Conservation (phyloP, 768 basidiomycete species). For the Trametes coccinea region DNA sequence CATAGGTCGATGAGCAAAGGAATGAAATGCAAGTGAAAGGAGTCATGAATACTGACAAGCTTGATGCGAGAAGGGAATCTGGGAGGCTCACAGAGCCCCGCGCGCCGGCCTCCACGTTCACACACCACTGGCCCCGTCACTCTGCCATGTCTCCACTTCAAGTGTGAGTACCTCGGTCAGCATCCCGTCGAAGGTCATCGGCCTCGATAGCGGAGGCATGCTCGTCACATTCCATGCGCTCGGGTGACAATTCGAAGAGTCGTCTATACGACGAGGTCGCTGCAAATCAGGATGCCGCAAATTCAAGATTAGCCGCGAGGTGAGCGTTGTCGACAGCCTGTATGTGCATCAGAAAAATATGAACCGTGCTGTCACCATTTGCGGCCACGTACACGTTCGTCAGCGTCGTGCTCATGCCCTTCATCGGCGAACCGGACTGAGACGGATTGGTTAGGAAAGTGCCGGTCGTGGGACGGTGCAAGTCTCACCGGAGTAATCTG, state of each 20-base stretch:
- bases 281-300: slow-evolving; percentile 16
- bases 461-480: neutral
- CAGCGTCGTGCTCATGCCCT: slow-evolving; percentile 20
- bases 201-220: neutral
- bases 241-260: neutral
- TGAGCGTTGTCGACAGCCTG: slow-evolving; percentile 17
- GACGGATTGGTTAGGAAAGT: neutral
- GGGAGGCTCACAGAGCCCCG: too few relatives aligned
- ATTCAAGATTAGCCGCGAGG: slow-evolving; percentile 22
- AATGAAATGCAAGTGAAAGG: too few relatives aligned
- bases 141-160: neutral
- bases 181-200: neutral
- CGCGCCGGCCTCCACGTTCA: too few relatives aligned
- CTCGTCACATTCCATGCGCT: slow-evolving; percentile 5
- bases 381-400: slow-evolving; percentile 17
- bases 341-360: neutral
- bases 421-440: slow-evolving; percentile 10
- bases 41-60: too few relatives aligned
- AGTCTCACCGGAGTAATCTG: slow-evolving; percentile 9
- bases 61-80: too few relatives aligned
- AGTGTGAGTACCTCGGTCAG: neutral
- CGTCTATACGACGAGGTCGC: slow-evolving; percentile 1
- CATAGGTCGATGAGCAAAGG: too few relatives aligned
- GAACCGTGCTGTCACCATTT: too few relatives aligned
- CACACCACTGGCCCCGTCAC: neutral